Evolutionary conservation across 257 asterid genomes (phyloP).

Genomic region (Anisodus tanguticus): DNA sequence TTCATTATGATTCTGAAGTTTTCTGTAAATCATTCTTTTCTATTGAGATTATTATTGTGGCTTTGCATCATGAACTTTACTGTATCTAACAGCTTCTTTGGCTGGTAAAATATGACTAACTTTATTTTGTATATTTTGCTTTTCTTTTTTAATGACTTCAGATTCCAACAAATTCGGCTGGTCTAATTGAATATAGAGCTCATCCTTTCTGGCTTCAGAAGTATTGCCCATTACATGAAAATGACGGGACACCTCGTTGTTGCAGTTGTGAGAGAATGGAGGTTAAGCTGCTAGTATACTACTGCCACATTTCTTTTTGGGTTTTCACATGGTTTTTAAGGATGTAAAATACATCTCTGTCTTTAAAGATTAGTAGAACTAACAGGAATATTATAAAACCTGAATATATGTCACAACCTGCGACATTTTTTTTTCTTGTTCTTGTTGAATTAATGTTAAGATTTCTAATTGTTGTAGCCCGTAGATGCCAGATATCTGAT

Average conservation of each 20-base stretch:
- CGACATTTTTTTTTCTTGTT: not conserved
- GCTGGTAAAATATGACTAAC: conserved; percentile 19
- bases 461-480: conserved; percentile 51
- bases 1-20: not conserved
- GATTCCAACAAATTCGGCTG: conserved; percentile 90
- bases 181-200: conserved; percentile 93
- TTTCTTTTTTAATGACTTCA: conserved; percentile 33
- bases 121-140: conserved; percentile 12
- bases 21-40: not conserved
- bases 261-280: conserved; percentile 99
- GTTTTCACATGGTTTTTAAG: not conserved
- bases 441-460: conserved; percentile 32
- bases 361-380: not conserved
- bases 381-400: not conserved
- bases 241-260: conserved; percentile 95
- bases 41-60: not conserved
- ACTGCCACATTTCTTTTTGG: not conserved
- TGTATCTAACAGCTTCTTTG: not conserved
- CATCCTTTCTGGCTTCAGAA: conserved; percentile 99
- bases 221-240: conserved; percentile 92
- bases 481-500: conserved; percentile 72
- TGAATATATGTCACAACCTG: not conserved
- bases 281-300: conserved; percentile 46
- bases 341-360: not conserved
- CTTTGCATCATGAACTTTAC: not conserved